Percentiles rank a stretch among this genome's conserved stretches.
These are phyloP conservation scores for Malus hybrid DNA, from an alignment of 331 rosid genomes.

Conservation along the genomic window DNA sequence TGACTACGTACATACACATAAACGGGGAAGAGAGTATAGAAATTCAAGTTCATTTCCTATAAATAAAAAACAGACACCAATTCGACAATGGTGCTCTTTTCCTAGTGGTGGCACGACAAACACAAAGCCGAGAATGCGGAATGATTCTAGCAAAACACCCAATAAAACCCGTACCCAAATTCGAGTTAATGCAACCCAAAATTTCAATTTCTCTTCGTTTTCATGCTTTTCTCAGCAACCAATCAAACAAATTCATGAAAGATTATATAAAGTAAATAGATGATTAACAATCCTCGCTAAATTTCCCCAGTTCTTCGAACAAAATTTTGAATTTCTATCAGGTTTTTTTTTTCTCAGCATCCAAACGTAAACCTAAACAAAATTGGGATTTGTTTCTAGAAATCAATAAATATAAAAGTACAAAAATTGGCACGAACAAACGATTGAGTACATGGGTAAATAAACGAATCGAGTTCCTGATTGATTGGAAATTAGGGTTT, in stretches of 20 bases:
- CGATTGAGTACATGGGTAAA: background rate
- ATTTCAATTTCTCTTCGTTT: background rate
- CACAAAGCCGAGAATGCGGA: background rate
- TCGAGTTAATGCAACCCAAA: background rate
- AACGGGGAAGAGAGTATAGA: background rate
- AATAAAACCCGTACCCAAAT: background rate
- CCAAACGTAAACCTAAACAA: background rate
- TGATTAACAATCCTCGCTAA: background rate
- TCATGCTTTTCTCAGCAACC: background rate
- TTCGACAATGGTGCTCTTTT: background rate
- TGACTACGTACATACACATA: background rate
- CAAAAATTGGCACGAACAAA: background rate
- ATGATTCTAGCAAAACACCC: background rate
- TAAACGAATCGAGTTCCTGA: background rate
- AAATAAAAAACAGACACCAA: background rate
- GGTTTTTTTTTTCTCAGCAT: background rate
- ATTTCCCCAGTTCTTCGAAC: background rate
- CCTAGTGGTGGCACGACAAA: background rate
- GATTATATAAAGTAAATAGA: background rate
- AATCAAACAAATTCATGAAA: background rate
- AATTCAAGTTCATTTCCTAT: background rate
- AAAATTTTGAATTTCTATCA: background rate
- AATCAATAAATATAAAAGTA: background rate
- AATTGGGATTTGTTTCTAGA: background rate
- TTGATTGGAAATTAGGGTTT: background rate